A percentile compares a stretch with the other conserved stretches of the same genome.
Evolutionary conservation across 148 eudicot genomes (phyloP).

Genomic region (Persicaria maculosa): DNA sequence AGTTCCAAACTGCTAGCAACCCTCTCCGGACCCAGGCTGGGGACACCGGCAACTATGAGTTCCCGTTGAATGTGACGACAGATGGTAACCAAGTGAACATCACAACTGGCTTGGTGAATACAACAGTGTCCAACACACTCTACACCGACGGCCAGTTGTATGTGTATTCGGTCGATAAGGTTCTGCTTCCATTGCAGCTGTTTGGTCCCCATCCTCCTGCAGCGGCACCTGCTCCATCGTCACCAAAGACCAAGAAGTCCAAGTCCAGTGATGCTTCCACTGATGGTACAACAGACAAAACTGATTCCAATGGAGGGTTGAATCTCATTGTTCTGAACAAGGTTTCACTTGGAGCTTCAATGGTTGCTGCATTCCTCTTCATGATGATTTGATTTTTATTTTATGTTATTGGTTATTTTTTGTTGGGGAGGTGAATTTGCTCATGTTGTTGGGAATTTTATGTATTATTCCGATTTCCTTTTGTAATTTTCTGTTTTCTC

Average conservation of each 20-base stretch:
- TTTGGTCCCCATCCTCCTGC: constrained; percentile 59
- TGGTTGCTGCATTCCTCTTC: constrained; percentile 12
- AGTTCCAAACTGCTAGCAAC: constrained; percentile 84
- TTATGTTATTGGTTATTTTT: background rate
- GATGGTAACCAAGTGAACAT: constrained; percentile 76
- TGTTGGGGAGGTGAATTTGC: background rate
- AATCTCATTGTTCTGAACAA: constrained; percentile 20
- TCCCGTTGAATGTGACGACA: constrained; percentile 74
- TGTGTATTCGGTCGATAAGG: constrained; percentile 83
- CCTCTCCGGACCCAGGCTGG: constrained; percentile 92
- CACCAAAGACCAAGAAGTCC: constrained; percentile 33
- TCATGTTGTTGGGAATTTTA: background rate
- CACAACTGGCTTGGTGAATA: constrained; percentile 61
- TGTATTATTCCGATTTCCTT: background rate
- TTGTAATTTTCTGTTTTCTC: constrained; percentile 6
- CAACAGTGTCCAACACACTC: constrained; percentile 50
- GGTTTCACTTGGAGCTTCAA: constrained; percentile 15
- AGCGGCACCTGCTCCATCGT: constrained; percentile 44
- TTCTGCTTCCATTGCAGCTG: constrained; percentile 60
- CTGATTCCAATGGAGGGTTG: constrained; percentile 10
- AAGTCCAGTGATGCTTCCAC: constrained; percentile 21
- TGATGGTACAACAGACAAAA: constrained; percentile 12
- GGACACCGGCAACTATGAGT: constrained; percentile 35
- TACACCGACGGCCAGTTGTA: constrained; percentile 64
- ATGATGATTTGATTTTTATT: constrained; percentile 19